Percentiles rank a stretch among this genome's conserved stretches.
Conservation (phyloP, 75 land plant species). For the Pseudotsuga menziesii region DNA sequence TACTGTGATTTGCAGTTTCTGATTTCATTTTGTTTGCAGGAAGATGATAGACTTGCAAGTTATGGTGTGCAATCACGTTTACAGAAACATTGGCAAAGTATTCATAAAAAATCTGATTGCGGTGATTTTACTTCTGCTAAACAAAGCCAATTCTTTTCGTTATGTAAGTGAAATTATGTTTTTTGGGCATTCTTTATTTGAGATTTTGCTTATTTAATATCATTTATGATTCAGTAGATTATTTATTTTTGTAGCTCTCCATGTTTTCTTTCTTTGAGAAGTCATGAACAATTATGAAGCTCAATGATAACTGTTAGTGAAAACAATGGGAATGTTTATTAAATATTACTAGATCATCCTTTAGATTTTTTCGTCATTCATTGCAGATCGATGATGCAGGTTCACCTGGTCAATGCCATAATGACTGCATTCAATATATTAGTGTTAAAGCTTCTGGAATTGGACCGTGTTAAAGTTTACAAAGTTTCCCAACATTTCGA, state of each 20-base stretch:
- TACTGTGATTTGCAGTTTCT: neutral
- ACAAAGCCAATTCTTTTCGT: slow-evolving; percentile 68
- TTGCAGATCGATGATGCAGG: no score
- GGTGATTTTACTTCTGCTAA: slow-evolving; percentile 61
- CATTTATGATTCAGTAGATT: neutral
- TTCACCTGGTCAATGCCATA: no score
- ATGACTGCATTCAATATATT: no score
- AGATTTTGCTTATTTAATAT: neutral
- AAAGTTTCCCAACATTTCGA: no score
- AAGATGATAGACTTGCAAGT: slow-evolving; percentile 17
- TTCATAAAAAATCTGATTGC: slow-evolving; percentile 26
- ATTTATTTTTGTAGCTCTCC: neutral
- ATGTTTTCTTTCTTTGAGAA: neutral
- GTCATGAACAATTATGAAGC: neutral
- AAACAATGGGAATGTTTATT: neutral
- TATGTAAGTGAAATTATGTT: slow-evolving; percentile 51
- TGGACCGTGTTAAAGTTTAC: no score
- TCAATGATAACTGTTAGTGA: neutral
- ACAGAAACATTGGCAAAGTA: slow-evolving; percentile 54
- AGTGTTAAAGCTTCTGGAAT: no score
- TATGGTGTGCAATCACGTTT: slow-evolving; percentile 56
- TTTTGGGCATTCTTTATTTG: neutral
- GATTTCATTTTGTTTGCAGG: slow-evolving; percentile 32
- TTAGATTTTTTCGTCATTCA: no score
- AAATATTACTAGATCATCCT: neutral